Base-by-base conservation (phyloP, 441 rosid species). In the Croton setiger region DNA sequence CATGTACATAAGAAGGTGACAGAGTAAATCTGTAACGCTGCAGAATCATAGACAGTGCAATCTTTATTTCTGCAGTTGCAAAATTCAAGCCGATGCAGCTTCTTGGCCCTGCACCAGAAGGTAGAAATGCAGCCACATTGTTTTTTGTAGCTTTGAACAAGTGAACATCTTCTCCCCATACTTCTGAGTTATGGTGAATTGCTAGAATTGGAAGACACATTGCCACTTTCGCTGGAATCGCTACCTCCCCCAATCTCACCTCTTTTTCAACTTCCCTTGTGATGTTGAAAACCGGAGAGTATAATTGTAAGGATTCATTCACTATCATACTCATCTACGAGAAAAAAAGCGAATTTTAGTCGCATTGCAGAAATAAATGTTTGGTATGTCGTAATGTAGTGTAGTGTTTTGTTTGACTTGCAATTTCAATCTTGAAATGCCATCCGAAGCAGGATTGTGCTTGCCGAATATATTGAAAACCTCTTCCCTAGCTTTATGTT, bases 81-180 rank as follows among this genome's bases (percentile, higher is more conserved):
- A 83, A 85, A 70, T 75, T 83, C 60, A 68, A 23, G 37, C 89
- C 89, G 0, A 73, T 85, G 51, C 87, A 85, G 7, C 15, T 73
- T 64, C 86, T 73, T 18, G 80, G 75, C 53, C 87, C 87, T 17
- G 75, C 44, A 6, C 85, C 79, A 6, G 81, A 82, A 0, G 89
- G 86, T 21, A 80, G 33, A 69, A 67, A 83, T 18, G 72, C 74
- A 0, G 75, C 80, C 0, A 39, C 20, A 23, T 66, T 80, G 49
- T 72, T 75, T 11, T 51, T 70, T 7, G 79, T 76, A 62, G 87
- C 87, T 65, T 80, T 83, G 78, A 78, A 85, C 5, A 66, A 63
- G 43, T 78, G 64, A 12, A 35, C 79, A 72, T 84, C 84, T 15
- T 79, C 78, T 63, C 86, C 86, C 87, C 87, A 84, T 14, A 79